These are phyloP conservation scores for Boletus coccyginus DNA, from an alignment of 768 basidiomycete genomes.

Conservation along the genomic window DNA sequence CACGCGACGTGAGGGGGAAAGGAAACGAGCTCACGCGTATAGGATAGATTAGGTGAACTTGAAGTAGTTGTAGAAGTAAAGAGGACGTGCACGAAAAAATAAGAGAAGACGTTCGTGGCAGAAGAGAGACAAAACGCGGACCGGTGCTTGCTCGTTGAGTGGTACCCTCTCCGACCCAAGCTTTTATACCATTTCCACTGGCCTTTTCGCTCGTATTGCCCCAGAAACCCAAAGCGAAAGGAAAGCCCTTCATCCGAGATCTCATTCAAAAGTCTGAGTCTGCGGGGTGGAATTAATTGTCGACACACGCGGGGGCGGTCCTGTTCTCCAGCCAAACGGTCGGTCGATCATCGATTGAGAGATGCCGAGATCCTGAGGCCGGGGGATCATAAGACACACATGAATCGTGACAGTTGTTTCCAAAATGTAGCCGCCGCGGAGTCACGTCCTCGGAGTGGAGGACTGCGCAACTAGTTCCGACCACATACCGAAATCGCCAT, in stretches of 20 bases:
- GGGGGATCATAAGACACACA: constrained; percentile 17
- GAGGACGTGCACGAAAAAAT: not conserved
- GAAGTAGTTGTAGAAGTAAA: not conserved
- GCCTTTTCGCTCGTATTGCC: not conserved
- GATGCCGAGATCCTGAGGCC: constrained; percentile 16
- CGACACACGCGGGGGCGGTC: constrained; percentile 5
- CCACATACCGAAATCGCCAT: constrained; percentile 3
- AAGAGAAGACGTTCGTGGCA: no score
- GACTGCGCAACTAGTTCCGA: constrained; percentile 7
- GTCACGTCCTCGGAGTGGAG: constrained; percentile 7
- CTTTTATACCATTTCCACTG: no score
- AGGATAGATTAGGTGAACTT: constrained; percentile 22
- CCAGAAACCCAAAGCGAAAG: not conserved
- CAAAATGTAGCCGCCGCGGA: constrained; percentile 21
- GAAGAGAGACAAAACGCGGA: no score
- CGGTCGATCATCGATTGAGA: constrained; percentile 23
- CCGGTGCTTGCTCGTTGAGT: no score
- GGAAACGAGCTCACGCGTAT: constrained; percentile 14
- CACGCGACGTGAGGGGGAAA: not conserved
- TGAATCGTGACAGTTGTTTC: constrained; percentile 9
- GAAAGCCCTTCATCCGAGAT: not conserved
- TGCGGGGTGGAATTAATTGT: constrained; percentile 2
- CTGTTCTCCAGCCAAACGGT: constrained; percentile 6
- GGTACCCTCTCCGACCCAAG: no score
- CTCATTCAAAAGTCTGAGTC: not conserved